Conservation (phyloP, 306 rosid genomes). For the Heteromeles arbutifolia region DNA sequence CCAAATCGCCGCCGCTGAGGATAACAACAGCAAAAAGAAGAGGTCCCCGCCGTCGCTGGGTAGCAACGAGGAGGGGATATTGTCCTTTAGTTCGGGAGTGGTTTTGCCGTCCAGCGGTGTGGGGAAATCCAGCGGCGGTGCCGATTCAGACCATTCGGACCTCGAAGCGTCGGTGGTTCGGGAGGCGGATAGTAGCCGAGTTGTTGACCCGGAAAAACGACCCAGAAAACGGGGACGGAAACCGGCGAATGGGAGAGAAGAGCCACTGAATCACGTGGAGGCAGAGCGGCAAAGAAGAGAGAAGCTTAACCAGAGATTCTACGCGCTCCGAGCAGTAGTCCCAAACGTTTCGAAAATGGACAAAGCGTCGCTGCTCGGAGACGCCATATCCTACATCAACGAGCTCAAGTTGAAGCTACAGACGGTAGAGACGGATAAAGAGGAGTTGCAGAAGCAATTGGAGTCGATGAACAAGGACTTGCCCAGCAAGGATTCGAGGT, state of each 20-base stretch:
- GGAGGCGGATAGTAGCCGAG: slow-evolving; percentile 61
- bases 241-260: slow-evolving; percentile 94
- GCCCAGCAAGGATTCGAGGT: slow-evolving; percentile 19
- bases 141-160: slow-evolving; percentile 81
- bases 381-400: slow-evolving; percentile 75
- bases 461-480: slow-evolving; percentile 50
- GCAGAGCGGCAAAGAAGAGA: slow-evolving; percentile 92
- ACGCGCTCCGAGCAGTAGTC: slow-evolving; percentile 88
- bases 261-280: slow-evolving; percentile 88
- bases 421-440: slow-evolving; percentile 44
- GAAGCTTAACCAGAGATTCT: slow-evolving; percentile 89
- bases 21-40: slow-evolving; percentile 42
- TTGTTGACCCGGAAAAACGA: slow-evolving; percentile 74
- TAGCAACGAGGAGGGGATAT: slow-evolving; percentile 79
- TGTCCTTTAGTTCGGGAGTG: slow-evolving; percentile 87
- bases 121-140: slow-evolving; percentile 37
- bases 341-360: slow-evolving; percentile 97
- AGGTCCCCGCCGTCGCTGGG: slow-evolving; percentile 64
- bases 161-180: slow-evolving; percentile 83
- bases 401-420: slow-evolving; percentile 77
- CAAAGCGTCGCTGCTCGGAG: slow-evolving; percentile 88
- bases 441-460: slow-evolving; percentile 54
- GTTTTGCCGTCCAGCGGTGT: slow-evolving; percentile 43
- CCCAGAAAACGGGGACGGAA: slow-evolving; percentile 90
- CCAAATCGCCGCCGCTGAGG: slow-evolving; percentile 38